Evolutionary conservation across 2,329 filamentous ascomycete species (phyloP).

Genomic region (Didymosphaeria variabile): DNA sequence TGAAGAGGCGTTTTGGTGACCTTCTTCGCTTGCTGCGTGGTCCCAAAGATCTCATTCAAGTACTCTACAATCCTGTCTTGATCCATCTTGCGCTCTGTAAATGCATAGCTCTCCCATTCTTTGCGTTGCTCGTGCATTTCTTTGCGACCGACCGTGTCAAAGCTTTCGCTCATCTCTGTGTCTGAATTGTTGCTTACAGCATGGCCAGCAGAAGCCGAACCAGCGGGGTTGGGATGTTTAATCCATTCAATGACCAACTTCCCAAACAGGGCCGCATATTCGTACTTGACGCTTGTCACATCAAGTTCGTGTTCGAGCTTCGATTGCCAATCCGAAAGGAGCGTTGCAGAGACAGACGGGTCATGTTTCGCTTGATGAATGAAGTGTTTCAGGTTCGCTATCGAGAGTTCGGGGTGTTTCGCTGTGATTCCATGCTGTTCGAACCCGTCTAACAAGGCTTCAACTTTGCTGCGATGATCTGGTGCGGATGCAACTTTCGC

Average conservation of each 20-base stretch:
- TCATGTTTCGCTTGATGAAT: conserved; percentile 39
- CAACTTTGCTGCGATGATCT: conserved; percentile 25
- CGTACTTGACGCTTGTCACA: conserved; percentile 39
- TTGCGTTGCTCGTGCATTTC: conserved; percentile 54
- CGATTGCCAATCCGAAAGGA: conserved; percentile 36
- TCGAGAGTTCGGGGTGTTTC: conserved; percentile 22
- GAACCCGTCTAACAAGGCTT: conserved; percentile 32
- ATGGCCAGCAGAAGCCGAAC: background rate
- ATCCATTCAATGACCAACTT: conserved; percentile 41
- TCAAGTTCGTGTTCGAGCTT: conserved; percentile 37
- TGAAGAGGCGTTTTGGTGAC: conserved; percentile 51
- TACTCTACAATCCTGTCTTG: conserved; percentile 58
- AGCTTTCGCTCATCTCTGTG: conserved; percentile 38
- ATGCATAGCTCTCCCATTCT: conserved; percentile 66
- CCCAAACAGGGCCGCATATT: conserved; percentile 40
- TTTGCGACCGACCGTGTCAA: conserved; percentile 54
- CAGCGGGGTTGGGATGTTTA: conserved; percentile 34
- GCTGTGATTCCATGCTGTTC: conserved; percentile 27
- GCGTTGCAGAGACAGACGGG: conserved; percentile 32
- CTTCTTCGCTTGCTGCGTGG: conserved; percentile 51
- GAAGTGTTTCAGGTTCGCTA: conserved; percentile 34
- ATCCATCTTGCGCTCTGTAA: conserved; percentile 59
- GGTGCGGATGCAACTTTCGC: conserved; percentile 19
- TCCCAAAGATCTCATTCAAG: conserved; percentile 61
- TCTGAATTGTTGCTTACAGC: conserved; percentile 14